Percentiles rank a stretch among this genome's conserved stretches.
phyloP scores from a whole-genome alignment of 371 early-diverging fungal species.

The Mucor lusitanicus region DNA sequence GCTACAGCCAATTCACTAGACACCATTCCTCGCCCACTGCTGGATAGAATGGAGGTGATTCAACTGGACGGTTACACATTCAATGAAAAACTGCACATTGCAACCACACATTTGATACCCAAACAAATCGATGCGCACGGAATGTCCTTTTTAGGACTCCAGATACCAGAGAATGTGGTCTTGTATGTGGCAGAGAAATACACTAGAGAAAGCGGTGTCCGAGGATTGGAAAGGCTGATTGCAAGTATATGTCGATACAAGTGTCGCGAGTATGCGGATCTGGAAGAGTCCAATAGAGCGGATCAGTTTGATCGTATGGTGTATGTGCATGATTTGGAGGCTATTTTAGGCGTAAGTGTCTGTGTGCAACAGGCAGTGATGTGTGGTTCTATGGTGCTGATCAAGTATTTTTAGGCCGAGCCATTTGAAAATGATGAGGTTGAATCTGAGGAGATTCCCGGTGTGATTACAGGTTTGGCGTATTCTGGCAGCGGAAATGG shows the following conservation, averaged over 20 bases:
- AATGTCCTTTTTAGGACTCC: constrained; percentile 39
- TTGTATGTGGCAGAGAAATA: constrained; percentile 67
- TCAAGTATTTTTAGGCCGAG: not conserved
- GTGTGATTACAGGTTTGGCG: constrained; percentile 83
- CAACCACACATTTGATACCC: constrained; percentile 55
- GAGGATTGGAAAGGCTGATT: constrained; percentile 76
- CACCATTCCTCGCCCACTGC: constrained; percentile 75
- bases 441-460: constrained; percentile 63
- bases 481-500: constrained; percentile 82
- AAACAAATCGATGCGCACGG: constrained; percentile 80
- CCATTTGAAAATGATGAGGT: constrained; percentile 63
- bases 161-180: constrained; percentile 52
- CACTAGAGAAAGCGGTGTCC: constrained; percentile 86
- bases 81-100: constrained; percentile 73
- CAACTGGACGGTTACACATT: constrained; percentile 83
- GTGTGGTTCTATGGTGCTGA: not conserved
- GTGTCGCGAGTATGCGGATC: constrained; percentile 67
- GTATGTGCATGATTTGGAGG: constrained; percentile 23
- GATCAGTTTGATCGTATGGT: constrained; percentile 14
- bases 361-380: not conserved
- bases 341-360: constrained; percentile 43
- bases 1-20: constrained; percentile 85
- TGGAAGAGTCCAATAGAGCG: constrained; percentile 26
- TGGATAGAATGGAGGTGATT: constrained; percentile 90
- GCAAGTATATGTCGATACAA: constrained; percentile 75